Percentiles rank a stretch among this genome's conserved stretches.
These are phyloP conservation scores for Fraxinus velutina DNA, from an alignment of 305 asterid species.

Conservation along the genomic window DNA sequence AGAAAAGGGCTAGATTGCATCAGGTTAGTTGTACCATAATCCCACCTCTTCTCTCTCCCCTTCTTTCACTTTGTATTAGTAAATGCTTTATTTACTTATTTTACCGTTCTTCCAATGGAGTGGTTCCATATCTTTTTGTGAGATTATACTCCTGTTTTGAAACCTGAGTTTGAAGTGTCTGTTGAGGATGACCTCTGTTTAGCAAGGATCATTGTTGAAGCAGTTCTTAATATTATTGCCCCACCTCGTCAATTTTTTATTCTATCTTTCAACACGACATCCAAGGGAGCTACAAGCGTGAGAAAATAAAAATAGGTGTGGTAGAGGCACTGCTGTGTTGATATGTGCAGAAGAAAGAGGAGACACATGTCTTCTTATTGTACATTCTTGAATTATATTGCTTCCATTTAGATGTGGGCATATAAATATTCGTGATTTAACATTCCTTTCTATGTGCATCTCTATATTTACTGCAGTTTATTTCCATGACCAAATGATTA, in stretches of 20 bases:
- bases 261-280: constrained; percentile 1
- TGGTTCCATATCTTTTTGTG: constrained; percentile 6
- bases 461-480: not conserved
- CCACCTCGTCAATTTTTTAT: not conserved
- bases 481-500: not conserved
- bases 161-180: constrained; percentile 2
- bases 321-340: not conserved
- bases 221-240: not conserved
- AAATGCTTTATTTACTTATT: constrained; percentile 2
- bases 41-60: not conserved
- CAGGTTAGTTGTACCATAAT: constrained; percentile 47
- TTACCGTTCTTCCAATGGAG: not conserved
- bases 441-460: not conserved
- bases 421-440: not conserved
- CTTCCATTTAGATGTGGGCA: constrained; percentile 5
- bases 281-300: constrained; percentile 1
- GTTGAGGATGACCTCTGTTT: not conserved
- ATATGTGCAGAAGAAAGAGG: not conserved
- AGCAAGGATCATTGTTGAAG: constrained; percentile 1
- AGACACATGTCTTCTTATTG: not conserved
- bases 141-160: not conserved
- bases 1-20: constrained; percentile 78
- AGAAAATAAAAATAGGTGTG: not conserved
- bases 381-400: constrained; percentile 2
- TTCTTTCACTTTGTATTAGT: constrained; percentile 12